phyloP scores from a whole-genome alignment of 768 basidiomycete genomes.

The Xerocomellus intermedius region DNA sequence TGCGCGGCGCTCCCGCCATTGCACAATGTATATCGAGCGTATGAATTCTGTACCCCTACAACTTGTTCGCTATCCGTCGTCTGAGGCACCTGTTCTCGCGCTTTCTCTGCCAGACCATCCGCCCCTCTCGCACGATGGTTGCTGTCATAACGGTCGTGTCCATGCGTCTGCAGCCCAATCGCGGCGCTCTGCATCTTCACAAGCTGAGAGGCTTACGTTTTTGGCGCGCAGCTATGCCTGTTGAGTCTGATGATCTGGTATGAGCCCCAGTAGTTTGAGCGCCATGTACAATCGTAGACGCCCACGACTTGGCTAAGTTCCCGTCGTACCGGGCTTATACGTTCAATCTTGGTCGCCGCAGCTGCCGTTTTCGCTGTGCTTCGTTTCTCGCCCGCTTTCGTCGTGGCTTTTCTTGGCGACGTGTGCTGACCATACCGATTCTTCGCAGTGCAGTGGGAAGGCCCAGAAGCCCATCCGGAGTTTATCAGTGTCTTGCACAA shows the following conservation, averaged over 20 bases:
- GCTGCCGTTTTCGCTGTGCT: slow-evolving; percentile 2
- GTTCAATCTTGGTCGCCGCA: background rate
- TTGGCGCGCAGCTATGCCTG: slow-evolving; percentile 34
- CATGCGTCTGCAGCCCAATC: slow-evolving; percentile 26
- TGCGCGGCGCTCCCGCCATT: slow-evolving; percentile 21
- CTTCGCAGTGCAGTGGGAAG: slow-evolving; percentile 71
- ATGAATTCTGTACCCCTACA: slow-evolving; percentile 37
- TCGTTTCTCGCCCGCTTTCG: slow-evolving; percentile 14
- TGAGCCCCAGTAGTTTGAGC: slow-evolving; percentile 33
- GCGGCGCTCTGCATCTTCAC: slow-evolving; percentile 28
- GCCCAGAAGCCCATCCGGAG: slow-evolving; percentile 55
- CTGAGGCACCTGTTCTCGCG: slow-evolving; percentile 31
- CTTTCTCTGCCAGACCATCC: slow-evolving; percentile 35
- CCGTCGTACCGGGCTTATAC: slow-evolving; percentile 5
- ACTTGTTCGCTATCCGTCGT: slow-evolving; percentile 35
- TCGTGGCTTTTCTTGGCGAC: slow-evolving; percentile 14
- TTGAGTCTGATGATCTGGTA: slow-evolving; percentile 39
- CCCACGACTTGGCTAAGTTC: slow-evolving; percentile 18
- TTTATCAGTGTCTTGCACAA: slow-evolving; percentile 22
- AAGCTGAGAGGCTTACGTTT: slow-evolving; percentile 36
- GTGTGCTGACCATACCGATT: slow-evolving; percentile 30
- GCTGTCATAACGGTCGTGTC: slow-evolving; percentile 34
- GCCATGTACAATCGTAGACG: slow-evolving; percentile 26
- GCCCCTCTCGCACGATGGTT: slow-evolving; percentile 29
- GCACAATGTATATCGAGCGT: slow-evolving; percentile 38